A percentile compares a stretch with the other conserved stretches of the same genome.
Conservation (phyloP, 2,329 filamentous ascomycete genomes). For the Lizonia empirigonia region DNA sequence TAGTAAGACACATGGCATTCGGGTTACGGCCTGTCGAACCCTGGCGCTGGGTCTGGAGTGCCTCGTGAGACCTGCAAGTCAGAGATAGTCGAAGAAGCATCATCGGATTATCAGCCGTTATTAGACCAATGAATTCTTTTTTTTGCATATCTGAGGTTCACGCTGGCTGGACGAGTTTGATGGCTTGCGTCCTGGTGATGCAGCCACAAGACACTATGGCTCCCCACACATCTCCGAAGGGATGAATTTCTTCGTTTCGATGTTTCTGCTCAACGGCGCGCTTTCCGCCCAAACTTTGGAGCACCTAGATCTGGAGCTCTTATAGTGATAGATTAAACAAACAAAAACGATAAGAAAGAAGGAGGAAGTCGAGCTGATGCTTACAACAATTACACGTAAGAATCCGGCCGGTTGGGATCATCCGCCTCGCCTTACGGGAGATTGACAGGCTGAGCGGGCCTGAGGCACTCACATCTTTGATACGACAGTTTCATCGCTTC, state of each 20-base stretch:
- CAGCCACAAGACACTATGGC: slow-evolving; percentile 17
- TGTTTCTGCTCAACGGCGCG: not conserved
- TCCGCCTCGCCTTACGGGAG: slow-evolving; percentile 5
- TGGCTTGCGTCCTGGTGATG: slow-evolving; percentile 9
- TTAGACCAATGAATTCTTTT: not conserved
- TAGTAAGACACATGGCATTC: slow-evolving; percentile 8
- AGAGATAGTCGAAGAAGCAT: not conserved
- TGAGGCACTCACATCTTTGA: slow-evolving; percentile 1
- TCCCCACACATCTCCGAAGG: slow-evolving; percentile 17
- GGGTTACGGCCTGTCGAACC: slow-evolving; percentile 2
- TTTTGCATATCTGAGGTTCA: not conserved
- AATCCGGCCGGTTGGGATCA: slow-evolving; percentile 3
- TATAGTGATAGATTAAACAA: not conserved
- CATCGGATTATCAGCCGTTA: not conserved
- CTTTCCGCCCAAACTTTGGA: slow-evolving; percentile 5
- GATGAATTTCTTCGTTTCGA: not conserved
- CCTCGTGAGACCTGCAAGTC: slow-evolving; percentile 7
- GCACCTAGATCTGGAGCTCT: not conserved
- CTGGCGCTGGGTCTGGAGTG: not conserved
- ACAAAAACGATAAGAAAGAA: not conserved
- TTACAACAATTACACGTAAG: not conserved
- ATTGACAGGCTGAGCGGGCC: slow-evolving; percentile 11
- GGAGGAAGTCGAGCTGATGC: not conserved
- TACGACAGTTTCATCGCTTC: slow-evolving; percentile 5
- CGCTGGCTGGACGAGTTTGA: not conserved